Evolutionary conservation across 2,329 filamentous ascomycete species (phyloP).

Genomic region (Aspergillus jensenii): DNA sequence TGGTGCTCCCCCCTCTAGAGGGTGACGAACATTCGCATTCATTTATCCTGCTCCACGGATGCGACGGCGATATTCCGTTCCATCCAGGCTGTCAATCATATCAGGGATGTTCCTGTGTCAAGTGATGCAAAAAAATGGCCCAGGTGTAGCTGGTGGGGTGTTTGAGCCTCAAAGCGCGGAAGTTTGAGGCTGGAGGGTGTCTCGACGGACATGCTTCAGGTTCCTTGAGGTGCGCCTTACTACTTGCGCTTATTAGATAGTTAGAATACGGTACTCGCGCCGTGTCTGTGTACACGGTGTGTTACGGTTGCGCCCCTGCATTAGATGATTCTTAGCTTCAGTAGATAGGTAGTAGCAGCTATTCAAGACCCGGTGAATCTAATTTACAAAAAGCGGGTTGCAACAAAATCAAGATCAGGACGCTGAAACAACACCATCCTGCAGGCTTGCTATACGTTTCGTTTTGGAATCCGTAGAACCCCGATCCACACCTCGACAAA

Average conservation of each 20-base stretch:
- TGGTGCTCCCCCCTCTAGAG: no score
- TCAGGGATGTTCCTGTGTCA: slow-evolving; percentile 23
- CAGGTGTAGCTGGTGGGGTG: no score
- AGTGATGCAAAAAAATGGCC: no score
- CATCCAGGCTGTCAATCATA: slow-evolving; percentile 27
- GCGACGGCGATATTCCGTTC: slow-evolving; percentile 18
- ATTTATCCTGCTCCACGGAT: slow-evolving; percentile 45
- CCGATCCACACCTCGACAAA: slow-evolving; percentile 20
- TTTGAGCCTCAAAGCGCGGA: background rate
- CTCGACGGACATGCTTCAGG: background rate
- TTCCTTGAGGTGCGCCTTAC: background rate
- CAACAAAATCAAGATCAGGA: slow-evolving; percentile 8
- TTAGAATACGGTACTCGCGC: background rate
- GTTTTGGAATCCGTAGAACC: slow-evolving; percentile 11
- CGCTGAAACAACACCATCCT: slow-evolving; percentile 8
- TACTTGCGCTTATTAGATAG: background rate
- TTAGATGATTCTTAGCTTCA: slow-evolving; percentile 3
- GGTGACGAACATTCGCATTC: slow-evolving; percentile 26
- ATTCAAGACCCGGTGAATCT: slow-evolving; percentile 15
- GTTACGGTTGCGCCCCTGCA: slow-evolving; percentile 1
- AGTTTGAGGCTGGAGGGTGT: background rate
- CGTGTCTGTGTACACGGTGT: background rate
- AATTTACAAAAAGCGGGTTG: slow-evolving; percentile 18
- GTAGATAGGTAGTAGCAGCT: slow-evolving; percentile 5
- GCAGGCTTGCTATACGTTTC: slow-evolving; percentile 9